Conservation (phyloP, 1,139 yeast genomes). For the Candida sp. region DNA sequence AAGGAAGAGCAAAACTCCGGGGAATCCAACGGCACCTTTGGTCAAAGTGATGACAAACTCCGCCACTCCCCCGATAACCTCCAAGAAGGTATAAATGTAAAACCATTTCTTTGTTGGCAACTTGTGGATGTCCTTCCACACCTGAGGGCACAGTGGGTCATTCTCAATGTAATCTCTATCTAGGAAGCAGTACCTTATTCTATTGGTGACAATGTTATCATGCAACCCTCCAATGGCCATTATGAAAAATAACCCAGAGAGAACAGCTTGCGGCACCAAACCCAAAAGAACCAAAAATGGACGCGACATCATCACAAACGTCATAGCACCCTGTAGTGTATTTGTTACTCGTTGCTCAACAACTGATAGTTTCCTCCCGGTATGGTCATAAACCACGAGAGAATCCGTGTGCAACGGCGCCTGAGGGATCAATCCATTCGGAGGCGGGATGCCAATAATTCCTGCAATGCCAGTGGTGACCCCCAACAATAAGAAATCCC, state of each 20-base stretch:
- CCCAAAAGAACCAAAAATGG: constrained; percentile 85
- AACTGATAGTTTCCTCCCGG: constrained; percentile 55
- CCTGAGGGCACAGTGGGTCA: constrained; percentile 40
- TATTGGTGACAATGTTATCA: constrained; percentile 64
- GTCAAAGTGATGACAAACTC: constrained; percentile 90
- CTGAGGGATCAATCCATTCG: constrained; percentile 96
- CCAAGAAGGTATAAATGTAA: constrained; percentile 57
- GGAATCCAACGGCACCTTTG: constrained; percentile 94
- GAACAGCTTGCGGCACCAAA: constrained; percentile 90
- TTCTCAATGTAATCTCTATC: constrained; percentile 51
- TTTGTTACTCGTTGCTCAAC: constrained; percentile 93
- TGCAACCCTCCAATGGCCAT: constrained; percentile 89
- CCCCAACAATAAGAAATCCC: constrained; percentile 88
- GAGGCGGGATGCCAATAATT: constrained; percentile 89
- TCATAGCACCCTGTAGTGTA: constrained; percentile 80
- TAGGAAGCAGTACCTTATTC: constrained; percentile 66
- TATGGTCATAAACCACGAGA: constrained; percentile 60
- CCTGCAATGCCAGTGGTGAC: constrained; percentile 89
- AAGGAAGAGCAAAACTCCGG: constrained; percentile 67
- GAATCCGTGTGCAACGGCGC: constrained; percentile 94
- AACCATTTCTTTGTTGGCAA: constrained; percentile 53
- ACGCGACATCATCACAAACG: constrained; percentile 87
- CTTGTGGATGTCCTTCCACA: constrained; percentile 35
- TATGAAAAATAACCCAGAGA: constrained; percentile 90
- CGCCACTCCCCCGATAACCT: constrained; percentile 70